Evolutionary conservation across 192 early-diverging fungal species (phyloP), one percentile per base, ranked within the genome.

Genomic region (Umbelopsis isabellina): DNA sequence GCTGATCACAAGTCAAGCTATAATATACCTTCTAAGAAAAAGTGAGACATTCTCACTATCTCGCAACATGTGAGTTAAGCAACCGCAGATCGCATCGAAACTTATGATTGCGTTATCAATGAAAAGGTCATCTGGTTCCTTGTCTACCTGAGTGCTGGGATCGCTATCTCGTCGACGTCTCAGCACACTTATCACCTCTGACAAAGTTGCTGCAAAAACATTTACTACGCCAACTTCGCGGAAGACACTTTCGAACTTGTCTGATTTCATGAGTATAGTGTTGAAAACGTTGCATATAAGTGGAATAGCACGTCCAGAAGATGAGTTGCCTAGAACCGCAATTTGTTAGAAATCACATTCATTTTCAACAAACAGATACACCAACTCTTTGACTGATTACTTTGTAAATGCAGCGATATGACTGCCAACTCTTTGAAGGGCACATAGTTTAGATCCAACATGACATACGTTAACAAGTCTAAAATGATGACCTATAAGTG

Each of bases 141-240:
- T 21, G 12, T 52, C 52, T 4, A 71, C 73, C 12, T 71, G 77
- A 44, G 80, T 75, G 15, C 80, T 75, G 0, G 80, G 41, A 1
- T 78, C 67, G 0, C 78, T 79, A 21, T 79, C 68, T 27, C 79
- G 78, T 3, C 66, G 72, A 2, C 81, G 74, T 13, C 74, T 65
- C 3, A 88, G 73, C 2, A 80, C 77, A 3, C 78, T 75, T 16
- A 81, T 79, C n/a, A 88, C 68, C 23, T 88, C 85, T 12, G 82
- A 82, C 5, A 88, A 68, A 48, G 86, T 78, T 12, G 78, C 82
- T 30, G 82, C 81, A 49, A 88, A 82, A 65, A 88, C 78, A 72
- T 88, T 86, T 18, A 90, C 72, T 18, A 90, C 49, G 12, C 89
- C 89, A 13, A 89, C 80, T 53, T 90, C 88, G 9, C 84, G 83